Evolutionary conservation across 805 yeast species (phyloP).

Genomic region (Lipomyces oligophaga): DNA sequence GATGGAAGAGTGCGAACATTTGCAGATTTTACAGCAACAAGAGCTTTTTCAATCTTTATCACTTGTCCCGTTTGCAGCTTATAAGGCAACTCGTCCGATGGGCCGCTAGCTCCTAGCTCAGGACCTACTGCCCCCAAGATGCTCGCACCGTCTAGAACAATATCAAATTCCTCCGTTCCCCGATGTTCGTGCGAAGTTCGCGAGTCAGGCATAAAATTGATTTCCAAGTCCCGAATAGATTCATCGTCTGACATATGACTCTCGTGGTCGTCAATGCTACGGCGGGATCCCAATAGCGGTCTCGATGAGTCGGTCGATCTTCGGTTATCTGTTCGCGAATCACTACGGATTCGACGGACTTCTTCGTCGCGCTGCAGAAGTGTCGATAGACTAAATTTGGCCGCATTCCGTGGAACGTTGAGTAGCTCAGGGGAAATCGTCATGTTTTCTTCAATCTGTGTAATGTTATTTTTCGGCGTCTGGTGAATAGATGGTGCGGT

Average conservation of each 20-base stretch:
- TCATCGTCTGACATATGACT: conserved; percentile 12
- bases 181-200: conserved; percentile 1
- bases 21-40: conserved; percentile 55
- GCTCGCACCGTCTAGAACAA: conserved; percentile 14
- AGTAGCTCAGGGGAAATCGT: conserved; percentile 12
- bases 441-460: not conserved
- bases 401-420: conserved; percentile 16
- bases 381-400: conserved; percentile 12
- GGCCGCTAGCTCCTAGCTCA: conserved; percentile 8
- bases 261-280: conserved; percentile 10
- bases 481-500: no score
- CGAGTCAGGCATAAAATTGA: conserved; percentile 11
- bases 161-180: conserved; percentile 5
- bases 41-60: conserved; percentile 61
- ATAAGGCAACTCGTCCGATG: not conserved
- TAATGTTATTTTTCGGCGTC: no score
- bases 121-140: conserved; percentile 15
- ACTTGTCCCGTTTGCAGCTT: conserved; percentile 51
- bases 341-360: conserved; percentile 7
- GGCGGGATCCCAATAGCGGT: conserved; percentile 1
- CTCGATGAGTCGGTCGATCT: not conserved
- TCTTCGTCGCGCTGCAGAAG: conserved; percentile 18
- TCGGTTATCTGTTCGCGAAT: not conserved
- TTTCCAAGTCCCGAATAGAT: conserved; percentile 11
- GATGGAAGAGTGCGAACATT: conserved; percentile 35